These are phyloP conservation scores for Acacia melanoxylon DNA, from an alignment of 306 rosid genomes.

Conservation along the genomic window DNA sequence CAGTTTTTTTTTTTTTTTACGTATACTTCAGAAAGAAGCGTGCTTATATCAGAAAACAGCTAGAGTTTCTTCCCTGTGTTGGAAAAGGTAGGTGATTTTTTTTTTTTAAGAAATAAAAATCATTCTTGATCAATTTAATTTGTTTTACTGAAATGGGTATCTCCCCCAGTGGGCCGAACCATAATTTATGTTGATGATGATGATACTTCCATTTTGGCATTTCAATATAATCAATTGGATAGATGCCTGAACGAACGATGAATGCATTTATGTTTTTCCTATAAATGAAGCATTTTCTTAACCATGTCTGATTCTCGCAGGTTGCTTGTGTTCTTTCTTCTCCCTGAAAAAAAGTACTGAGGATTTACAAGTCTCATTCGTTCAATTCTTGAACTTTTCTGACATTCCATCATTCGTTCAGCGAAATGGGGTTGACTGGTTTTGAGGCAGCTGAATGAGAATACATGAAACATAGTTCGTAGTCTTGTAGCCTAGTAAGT, in stretches of 20 bases:
- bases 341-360: constrained; percentile 24
- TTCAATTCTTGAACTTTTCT: not conserved
- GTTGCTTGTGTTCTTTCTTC: constrained; percentile 32
- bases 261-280: not conserved
- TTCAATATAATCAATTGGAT: constrained; percentile 9
- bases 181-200: not conserved
- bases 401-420: constrained; percentile 29
- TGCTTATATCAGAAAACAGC: constrained; percentile 38
- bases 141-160: constrained; percentile 27
- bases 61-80: constrained; percentile 35
- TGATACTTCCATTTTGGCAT: constrained; percentile 15
- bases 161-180: constrained; percentile 18
- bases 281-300: constrained; percentile 18
- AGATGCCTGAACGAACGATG: not conserved
- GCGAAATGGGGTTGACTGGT: constrained; percentile 44
- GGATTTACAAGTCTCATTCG: not conserved
- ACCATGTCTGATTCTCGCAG: not conserved
- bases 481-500: constrained; percentile 61
- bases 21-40: constrained; percentile 32
- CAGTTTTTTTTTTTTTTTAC: not conserved
- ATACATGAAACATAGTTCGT: constrained; percentile 31
- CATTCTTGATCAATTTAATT: constrained; percentile 31
- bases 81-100: constrained; percentile 39
- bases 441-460: constrained; percentile 41
- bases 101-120: not conserved